Conservation (phyloP, 345 rosid genomes). For the Aquilaria malaccensis region DNA sequence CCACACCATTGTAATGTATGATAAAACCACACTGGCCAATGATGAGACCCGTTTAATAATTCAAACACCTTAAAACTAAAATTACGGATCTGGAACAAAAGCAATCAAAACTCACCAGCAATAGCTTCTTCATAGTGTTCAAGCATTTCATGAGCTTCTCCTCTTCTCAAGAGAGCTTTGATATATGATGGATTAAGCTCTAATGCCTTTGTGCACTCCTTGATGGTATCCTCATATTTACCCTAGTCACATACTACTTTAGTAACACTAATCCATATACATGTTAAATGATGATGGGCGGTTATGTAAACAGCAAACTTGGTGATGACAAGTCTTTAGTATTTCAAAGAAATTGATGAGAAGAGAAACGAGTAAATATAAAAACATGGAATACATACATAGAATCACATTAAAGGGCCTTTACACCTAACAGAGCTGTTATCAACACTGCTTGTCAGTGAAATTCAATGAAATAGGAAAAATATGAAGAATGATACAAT, state of each 20-base stretch:
- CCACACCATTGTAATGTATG: too few relatives aligned
- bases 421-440: too few relatives aligned
- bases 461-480: too few relatives aligned
- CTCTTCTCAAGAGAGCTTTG: slow-evolving; percentile 76
- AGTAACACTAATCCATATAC: background rate
- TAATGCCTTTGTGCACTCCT: slow-evolving; percentile 82
- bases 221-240: slow-evolving; percentile 64
- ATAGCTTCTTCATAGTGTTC: slow-evolving; percentile 85
- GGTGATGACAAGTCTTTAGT: background rate
- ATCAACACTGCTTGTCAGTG: too few relatives aligned
- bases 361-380: background rate
- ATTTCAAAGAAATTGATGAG: background rate
- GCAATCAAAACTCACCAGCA: slow-evolving; percentile 40
- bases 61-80: too few relatives aligned
- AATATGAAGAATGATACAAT: too few relatives aligned
- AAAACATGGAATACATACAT: background rate
- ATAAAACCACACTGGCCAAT: too few relatives aligned
- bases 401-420: background rate
- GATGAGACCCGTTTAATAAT: too few relatives aligned
- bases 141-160: slow-evolving; percentile 88
- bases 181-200: slow-evolving; percentile 68
- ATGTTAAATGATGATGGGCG: background rate
- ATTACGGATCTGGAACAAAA: background rate
- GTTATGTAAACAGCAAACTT: background rate
- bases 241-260: slow-evolving; percentile 28